Percentiles rank a stretch among this genome's conserved stretches.
phyloP scores from a whole-genome alignment of 768 basidiomycete species.

The Cyathus striatus region DNA sequence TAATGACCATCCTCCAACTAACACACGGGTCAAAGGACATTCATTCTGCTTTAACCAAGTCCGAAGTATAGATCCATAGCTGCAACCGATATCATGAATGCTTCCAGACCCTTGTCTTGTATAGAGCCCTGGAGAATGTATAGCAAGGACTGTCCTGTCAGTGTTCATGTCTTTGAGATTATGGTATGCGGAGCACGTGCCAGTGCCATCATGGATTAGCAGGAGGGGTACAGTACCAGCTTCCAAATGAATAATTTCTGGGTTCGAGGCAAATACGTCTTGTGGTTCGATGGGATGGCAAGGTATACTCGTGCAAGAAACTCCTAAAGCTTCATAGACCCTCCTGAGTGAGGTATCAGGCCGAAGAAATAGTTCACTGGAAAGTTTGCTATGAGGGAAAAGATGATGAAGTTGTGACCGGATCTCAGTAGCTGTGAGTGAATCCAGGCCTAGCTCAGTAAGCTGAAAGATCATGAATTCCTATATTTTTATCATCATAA shows the following conservation, averaged over 20 bases:
- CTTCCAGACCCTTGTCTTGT: conserved; percentile 1
- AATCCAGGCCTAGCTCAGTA: conserved; percentile 3
- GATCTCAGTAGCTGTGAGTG: conserved; percentile 4
- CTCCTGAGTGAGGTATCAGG: not conserved
- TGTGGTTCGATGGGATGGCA: no score
- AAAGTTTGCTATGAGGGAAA: not conserved
- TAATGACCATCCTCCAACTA: conserved; percentile 5
- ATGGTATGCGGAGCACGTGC: conserved; percentile 3
- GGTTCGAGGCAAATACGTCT: conserved; percentile 2
- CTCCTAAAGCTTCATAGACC: not conserved
- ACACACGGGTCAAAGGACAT: not conserved
- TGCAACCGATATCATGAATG: conserved; percentile 1
- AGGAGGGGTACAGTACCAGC: conserved; percentile 1
- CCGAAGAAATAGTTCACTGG: not conserved
- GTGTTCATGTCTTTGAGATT: conserved; percentile 1
- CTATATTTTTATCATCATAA: no score
- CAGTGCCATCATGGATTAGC: conserved; percentile 6
- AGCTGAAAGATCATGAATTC: no score
- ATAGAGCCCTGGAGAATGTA: conserved; percentile 3
- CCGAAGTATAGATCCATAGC: conserved; percentile 1
- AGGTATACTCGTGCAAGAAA: not conserved
- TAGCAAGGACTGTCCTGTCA: conserved; percentile 1
- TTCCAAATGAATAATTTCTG: conserved; percentile 1
- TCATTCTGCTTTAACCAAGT: not conserved
- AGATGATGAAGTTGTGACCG: conserved; percentile 1